A percentile compares a stretch with the other conserved stretches of the same genome.
Conservation (phyloP, 495 filamentous ascomycete genomes). For the Talaromyces thailandensis region DNA sequence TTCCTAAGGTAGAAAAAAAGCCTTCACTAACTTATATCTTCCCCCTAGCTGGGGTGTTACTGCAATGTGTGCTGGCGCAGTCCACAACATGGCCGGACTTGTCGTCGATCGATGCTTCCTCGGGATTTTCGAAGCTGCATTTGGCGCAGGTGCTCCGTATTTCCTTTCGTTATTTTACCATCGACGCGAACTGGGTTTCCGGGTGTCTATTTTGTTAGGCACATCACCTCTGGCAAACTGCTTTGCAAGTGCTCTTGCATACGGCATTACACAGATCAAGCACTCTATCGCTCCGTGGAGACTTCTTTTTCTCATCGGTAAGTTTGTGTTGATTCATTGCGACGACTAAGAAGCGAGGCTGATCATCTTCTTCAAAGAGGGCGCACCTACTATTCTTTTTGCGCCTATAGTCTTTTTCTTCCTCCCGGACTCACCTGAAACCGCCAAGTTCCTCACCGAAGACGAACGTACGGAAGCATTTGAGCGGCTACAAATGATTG, state of each 20-base stretch:
- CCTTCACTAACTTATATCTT: neutral
- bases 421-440: slow-evolving; percentile 58
- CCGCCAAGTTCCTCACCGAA: slow-evolving; percentile 54
- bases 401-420: slow-evolving; percentile 50
- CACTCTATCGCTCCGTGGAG: slow-evolving; percentile 18
- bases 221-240: slow-evolving; percentile 66
- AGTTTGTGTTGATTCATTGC: slow-evolving; percentile 11
- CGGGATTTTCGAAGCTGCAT: slow-evolving; percentile 50
- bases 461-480: slow-evolving; percentile 36
- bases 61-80: slow-evolving; percentile 43
- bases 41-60: slow-evolving; percentile 32
- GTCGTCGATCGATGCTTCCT: slow-evolving; percentile 51
- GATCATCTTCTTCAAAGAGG: slow-evolving; percentile 59
- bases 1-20: neutral
- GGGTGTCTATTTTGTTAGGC: slow-evolving; percentile 58
- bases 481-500: slow-evolving; percentile 17
- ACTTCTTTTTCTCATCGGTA: slow-evolving; percentile 22
- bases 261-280: slow-evolving; percentile 50
- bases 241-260: slow-evolving; percentile 68
- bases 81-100: slow-evolving; percentile 44
- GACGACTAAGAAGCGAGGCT: slow-evolving; percentile 53
- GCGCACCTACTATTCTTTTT: slow-evolving; percentile 56
- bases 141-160: slow-evolving; percentile 53
- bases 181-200: slow-evolving; percentile 57
- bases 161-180: slow-evolving; percentile 70